Evolutionary conservation across 805 yeast species (phyloP).

Genomic region (Zygosaccharomyces rouxii): DNA sequence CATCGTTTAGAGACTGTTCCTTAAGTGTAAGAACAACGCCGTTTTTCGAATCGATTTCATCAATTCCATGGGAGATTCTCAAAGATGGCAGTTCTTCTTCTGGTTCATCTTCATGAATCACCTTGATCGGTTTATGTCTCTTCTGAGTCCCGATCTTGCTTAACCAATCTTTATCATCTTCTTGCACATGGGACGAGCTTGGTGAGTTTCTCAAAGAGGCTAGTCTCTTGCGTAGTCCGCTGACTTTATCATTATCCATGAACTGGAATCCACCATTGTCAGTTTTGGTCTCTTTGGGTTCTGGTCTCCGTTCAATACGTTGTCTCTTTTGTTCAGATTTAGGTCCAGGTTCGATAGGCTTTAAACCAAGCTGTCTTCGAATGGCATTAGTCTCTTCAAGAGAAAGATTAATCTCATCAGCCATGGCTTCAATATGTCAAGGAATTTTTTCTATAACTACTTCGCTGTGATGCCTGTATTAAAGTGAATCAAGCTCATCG

Average conservation of each 20-base stretch:
- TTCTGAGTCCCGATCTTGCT: constrained; percentile 19
- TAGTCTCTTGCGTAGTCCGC: constrained; percentile 23
- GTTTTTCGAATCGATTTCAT: constrained; percentile 37
- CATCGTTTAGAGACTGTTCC: constrained; percentile 35
- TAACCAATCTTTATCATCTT: constrained; percentile 24
- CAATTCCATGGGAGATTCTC: constrained; percentile 48
- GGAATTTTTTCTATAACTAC: background rate
- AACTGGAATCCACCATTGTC: constrained; percentile 5
- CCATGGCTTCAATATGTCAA: constrained; percentile 12
- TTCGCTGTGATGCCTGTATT: background rate
- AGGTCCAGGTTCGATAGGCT: constrained; percentile 33
- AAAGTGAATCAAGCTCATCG: background rate
- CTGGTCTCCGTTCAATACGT: background rate
- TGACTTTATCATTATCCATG: constrained; percentile 12
- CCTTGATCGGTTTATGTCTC: constrained; percentile 8
- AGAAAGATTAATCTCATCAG: constrained; percentile 28
- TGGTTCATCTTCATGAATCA: constrained; percentile 22
- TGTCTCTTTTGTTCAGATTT: background rate
- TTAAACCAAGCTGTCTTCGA: constrained; percentile 38
- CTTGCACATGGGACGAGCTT: background rate
- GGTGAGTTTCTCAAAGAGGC: constrained; percentile 3
- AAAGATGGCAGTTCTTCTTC: constrained; percentile 33
- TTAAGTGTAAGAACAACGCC: constrained; percentile 54
- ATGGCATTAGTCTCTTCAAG: constrained; percentile 44
- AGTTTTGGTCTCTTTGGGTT: background rate